Base-by-base conservation (phyloP, 345 rosid species). In the Dipteronia dyeriana region DNA sequence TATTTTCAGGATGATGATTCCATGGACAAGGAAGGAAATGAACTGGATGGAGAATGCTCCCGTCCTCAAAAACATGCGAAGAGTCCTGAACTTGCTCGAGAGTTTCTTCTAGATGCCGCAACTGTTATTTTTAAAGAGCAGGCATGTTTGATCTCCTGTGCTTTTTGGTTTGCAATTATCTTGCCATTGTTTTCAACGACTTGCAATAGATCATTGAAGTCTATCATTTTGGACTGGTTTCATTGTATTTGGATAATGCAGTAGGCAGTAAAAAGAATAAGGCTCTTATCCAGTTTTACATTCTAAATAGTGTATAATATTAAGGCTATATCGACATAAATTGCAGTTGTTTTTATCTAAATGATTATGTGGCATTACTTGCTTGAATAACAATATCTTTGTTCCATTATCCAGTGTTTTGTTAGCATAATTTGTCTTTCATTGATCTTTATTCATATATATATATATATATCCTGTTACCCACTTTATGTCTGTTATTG, bases 51-150 rank as follows among this genome's bases (percentile, higher is more conserved):
- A 73, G 98, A 96, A 79, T 93, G 99, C 86, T 90, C 89, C 76
- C 98, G 97, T 83, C 97, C 99, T 49, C 99, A 96, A 82, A 92
- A 96, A 87, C 99, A 96, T 81, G 99, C 97, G 63, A 96, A 96
- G 90, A 96, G 98, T 91, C 98, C 98, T 75, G 99, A 96, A 86
- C 99, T 94, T 86, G 99, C 99, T 84, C 93, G 99, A 84, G 99
- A 96, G 84, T 96, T 96, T 89, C 99, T 96, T 83, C 88, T 96
- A 43, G 99, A 96, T 89, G 97, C 98, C 47, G 98, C 98, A 66
- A 83, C 94, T 9, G 94, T 96, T 75, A 92, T 96, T 76, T 96
- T 96, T 72, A 96, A 96, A 87, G 99, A 96, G 82, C 97, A 96
- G 97, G 99, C 85, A 85, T 79, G 89, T 82, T 74, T 64, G 66